phyloP scores from a whole-genome alignment of 495 filamentous ascomycete species.

The Tetracladium marchalianum region DNA sequence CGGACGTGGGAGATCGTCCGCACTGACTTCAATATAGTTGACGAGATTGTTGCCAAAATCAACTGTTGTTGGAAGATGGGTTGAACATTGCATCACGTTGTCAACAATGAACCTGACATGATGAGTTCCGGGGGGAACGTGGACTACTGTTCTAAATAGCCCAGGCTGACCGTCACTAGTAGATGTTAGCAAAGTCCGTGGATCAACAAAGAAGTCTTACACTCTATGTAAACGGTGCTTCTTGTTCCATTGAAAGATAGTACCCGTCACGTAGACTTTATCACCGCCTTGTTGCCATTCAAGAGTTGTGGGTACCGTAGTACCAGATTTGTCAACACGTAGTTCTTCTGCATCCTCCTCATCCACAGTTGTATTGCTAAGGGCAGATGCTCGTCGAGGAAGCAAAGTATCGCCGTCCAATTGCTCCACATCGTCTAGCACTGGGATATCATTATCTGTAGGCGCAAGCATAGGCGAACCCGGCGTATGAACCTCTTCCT shows the following conservation, averaged over 20 bases:
- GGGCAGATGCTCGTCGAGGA: conserved; percentile 46
- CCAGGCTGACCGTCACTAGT: conserved; percentile 40
- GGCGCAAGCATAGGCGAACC: conserved; percentile 76
- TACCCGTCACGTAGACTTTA: conserved; percentile 92
- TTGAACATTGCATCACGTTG: conserved; percentile 79
- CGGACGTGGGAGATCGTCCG: conserved; percentile 54
- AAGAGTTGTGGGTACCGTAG: conserved; percentile 68
- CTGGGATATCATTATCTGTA: conserved; percentile 45
- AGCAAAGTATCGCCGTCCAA: conserved; percentile 34
- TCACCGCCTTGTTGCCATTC: conserved; percentile 67
- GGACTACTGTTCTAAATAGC: conserved; percentile 62
- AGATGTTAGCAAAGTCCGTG: conserved; percentile 4
- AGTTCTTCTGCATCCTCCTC: conserved; percentile 73
- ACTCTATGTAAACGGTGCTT: conserved; percentile 77
- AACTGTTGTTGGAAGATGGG: conserved; percentile 82
- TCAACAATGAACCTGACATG: conserved; percentile 95
- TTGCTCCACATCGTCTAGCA: conserved; percentile 32
- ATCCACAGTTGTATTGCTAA: conserved; percentile 63
- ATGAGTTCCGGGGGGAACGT: conserved; percentile 84
- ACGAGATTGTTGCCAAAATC: conserved; percentile 95
- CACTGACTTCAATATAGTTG: conserved; percentile 91
- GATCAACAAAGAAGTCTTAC: conserved; percentile 38
- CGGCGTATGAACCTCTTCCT: conserved; percentile 74
- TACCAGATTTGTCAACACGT: conserved; percentile 49
- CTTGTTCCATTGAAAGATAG: conserved; percentile 90